Conservation (phyloP, 2,329 filamentous ascomycete species). For the Cladophialophora carrionii region DNA sequence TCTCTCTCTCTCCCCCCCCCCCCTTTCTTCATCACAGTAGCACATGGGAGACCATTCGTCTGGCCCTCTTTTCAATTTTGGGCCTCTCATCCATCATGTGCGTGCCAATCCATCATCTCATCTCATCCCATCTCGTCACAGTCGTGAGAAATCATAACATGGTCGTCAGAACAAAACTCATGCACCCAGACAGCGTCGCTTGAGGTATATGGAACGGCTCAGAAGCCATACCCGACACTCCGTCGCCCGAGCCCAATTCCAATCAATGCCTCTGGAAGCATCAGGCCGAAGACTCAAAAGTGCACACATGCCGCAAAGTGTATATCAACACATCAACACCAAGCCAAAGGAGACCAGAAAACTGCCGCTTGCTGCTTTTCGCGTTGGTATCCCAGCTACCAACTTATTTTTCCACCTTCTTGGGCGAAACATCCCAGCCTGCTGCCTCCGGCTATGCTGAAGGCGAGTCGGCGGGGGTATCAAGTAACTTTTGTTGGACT, state of each 20-base stretch:
- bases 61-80: not conserved
- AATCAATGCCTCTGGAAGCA: not conserved
- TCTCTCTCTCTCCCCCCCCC: not conserved
- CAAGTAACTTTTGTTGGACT: conserved; percentile 20
- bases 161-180: not conserved
- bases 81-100: not conserved
- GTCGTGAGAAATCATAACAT: not conserved
- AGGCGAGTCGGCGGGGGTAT: conserved; percentile 16
- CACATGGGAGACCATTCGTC: not conserved
- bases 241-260: not conserved
- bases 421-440: conserved; percentile 4
- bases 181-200: not conserved
- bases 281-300: not conserved
- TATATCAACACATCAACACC: conserved; percentile 18
- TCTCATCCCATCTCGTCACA: not conserved
- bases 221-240: not conserved
- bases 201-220: not conserved
- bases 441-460: conserved; percentile 9
- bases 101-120: not conserved
- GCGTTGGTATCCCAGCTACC: conserved; percentile 8
- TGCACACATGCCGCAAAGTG: not conserved
- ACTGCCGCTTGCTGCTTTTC: conserved; percentile 19
- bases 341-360: conserved; percentile 5
- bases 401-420: conserved; percentile 1
- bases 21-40: too few species aligned